Evolutionary conservation across 352 stramenopile species (phyloP).

Genomic region (Phytopythium boreale): DNA sequence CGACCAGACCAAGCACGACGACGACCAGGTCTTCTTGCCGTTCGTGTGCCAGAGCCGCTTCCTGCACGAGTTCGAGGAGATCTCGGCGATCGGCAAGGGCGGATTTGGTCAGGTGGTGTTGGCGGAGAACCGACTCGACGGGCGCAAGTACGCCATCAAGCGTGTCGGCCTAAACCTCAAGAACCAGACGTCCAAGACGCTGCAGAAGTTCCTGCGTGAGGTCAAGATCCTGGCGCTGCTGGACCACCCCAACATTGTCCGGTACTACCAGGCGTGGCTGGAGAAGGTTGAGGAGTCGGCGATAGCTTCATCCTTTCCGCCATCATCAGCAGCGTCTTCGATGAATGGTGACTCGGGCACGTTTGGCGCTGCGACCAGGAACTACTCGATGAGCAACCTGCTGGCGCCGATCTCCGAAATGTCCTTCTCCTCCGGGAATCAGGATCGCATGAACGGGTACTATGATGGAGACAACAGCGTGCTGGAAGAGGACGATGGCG

Average conservation of each 20-base stretch:
- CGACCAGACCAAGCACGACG: constrained; percentile 19
- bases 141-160: constrained; percentile 93
- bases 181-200: constrained; percentile 87
- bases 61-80: constrained; percentile 79
- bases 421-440: constrained; percentile 60
- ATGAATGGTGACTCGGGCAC: constrained; percentile 23
- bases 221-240: constrained; percentile 91
- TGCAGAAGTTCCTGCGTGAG: constrained; percentile 92
- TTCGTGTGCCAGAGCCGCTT: constrained; percentile 86
- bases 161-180: constrained; percentile 78
- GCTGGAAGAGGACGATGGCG: constrained; percentile 46
- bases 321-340: constrained; percentile 22
- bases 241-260: constrained; percentile 93
- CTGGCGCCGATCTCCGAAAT: constrained; percentile 65
- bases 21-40: constrained; percentile 73
- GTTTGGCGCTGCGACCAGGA: constrained; percentile 27
- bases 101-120: constrained; percentile 94
- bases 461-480: constrained; percentile 43
- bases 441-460: constrained; percentile 33
- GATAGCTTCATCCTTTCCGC: constrained; percentile 2
- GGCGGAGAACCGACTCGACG: constrained; percentile 92
- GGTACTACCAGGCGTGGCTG: constrained; percentile 91
- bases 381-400: constrained; percentile 77
- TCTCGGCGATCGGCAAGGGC: constrained; percentile 89
- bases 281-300: constrained; percentile 75